A percentile compares a stretch with the other conserved stretches of the same genome.
These are phyloP conservation scores for Skeletonema marinoi DNA, from an alignment of 108 stramenopile genomes.

Conservation along the genomic window DNA sequence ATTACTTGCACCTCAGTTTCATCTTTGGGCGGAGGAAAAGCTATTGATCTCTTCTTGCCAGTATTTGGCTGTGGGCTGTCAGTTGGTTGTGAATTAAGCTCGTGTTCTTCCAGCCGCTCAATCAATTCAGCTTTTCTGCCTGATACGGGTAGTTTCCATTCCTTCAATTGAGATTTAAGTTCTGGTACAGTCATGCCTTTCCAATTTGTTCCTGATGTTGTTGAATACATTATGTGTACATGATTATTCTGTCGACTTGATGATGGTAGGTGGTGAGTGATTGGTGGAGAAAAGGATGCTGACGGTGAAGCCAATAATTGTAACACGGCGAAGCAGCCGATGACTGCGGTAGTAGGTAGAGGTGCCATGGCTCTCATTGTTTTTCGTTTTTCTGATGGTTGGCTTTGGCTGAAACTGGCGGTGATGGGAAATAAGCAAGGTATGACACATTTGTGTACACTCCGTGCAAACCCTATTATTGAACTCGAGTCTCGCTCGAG, in stretches of 20 bases:
- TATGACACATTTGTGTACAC: not conserved
- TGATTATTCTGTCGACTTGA: not conserved
- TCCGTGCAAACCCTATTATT: not conserved
- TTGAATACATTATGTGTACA: not conserved
- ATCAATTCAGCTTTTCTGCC: conserved; percentile 34
- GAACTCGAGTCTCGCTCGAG: not conserved
- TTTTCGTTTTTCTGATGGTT: not conserved
- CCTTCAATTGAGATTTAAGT: conserved; percentile 37
- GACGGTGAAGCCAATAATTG: not conserved
- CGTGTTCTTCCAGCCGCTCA: conserved; percentile 13
- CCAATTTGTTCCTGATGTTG: conserved; percentile 13
- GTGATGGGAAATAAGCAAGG: too few relatives aligned
- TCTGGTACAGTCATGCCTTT: conserved; percentile 28
- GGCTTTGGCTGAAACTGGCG: not conserved
- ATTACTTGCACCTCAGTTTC: conserved; percentile 33
- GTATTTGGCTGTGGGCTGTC: not conserved
- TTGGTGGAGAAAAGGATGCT: not conserved
- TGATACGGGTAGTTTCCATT: conserved; percentile 30
- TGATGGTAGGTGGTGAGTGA: not conserved
- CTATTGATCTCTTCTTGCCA: not conserved
- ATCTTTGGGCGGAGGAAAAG: conserved; percentile 41
- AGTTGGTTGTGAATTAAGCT: not conserved
- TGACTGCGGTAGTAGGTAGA: not conserved
- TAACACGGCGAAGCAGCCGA: not conserved
- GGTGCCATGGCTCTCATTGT: not conserved